Evolutionary conservation across 2,329 filamentous ascomycete species (phyloP).

Genomic region (Trichoderma sp.): DNA sequence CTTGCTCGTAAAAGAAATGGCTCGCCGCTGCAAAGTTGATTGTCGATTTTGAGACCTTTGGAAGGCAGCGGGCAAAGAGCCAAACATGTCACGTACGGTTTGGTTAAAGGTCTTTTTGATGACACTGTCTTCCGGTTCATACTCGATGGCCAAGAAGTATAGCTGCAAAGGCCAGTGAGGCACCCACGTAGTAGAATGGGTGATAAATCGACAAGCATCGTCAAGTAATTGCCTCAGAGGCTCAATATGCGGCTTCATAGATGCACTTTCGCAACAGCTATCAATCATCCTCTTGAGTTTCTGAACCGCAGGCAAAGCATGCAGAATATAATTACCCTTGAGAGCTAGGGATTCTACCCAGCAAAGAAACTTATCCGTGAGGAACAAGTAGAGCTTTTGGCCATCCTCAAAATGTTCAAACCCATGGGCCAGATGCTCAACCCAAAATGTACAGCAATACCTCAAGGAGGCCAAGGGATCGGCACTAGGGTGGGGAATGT

Average conservation of each 20-base stretch:
- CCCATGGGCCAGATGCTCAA: neutral
- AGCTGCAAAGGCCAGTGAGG: neutral
- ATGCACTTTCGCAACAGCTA: neutral
- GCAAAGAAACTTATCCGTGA: neutral
- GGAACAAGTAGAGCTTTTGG: neutral
- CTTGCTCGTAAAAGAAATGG: too few species aligned
- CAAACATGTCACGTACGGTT: neutral
- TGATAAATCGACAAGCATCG: neutral
- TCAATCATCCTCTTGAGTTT: neutral
- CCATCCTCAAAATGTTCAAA: neutral
- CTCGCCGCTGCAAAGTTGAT: neutral
- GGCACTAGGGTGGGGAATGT: neutral
- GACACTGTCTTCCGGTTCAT: neutral
- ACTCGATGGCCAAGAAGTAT: neutral
- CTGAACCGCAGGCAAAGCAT: neutral
- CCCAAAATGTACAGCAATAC: neutral
- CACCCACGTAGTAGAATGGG: neutral
- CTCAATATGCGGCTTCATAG: too few species aligned
- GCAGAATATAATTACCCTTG: neutral
- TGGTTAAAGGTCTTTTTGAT: neutral
- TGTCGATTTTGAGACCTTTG: neutral
- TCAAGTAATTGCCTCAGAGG: neutral
- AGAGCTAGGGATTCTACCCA: neutral
- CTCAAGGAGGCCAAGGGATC: neutral
- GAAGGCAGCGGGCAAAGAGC: neutral